Base-by-base conservation (phyloP, 352 stramenopile species). In the Aphanomyces stellatus region DNA sequence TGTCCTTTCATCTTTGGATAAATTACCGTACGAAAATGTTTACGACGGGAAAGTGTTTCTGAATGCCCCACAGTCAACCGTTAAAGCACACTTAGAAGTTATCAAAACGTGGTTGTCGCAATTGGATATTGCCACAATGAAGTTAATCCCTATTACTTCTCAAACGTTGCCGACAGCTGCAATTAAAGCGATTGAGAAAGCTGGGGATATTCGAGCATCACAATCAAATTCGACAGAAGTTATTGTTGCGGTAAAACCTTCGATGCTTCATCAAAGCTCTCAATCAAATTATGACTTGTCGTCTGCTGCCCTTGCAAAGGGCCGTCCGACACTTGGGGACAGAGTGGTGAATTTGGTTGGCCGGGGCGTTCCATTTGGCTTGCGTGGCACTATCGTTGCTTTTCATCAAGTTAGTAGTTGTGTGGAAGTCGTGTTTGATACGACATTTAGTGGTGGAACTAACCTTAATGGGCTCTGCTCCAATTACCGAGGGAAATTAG, bases 341-440 rank as follows among this genome's bases (percentile, higher is more conserved):
- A 89, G 97, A n/a, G 87, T 99, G 59, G 96, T 98, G 35, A 99
- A 99, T 75, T 88, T 99, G 28, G 96, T 82, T 51, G 93, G 88
- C 3, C 90, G 86, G 61, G 94, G 91, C 42, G 93, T 99, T 27
- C 97, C 97, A 4, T 98, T 99, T 73, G 97, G 97, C 22, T 84
- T 96, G 25, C 87, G 94, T 65, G 97, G 97, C n/a, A 99, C 96
- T 22, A 95, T 99, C 53, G 91, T 99, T 63, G 93, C 91, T 4
- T 97, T 97, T 17, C 97, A 99, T 74, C 84, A 98, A 67, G 90
- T 86, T 61, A 98, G 88, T 63, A 93, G 89, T 56, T 99, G 94
- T 71, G 96, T 99, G 13, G 97, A 99, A 73, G 93, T 99, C 33
- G 85, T 99, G 4, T 98, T 99, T 66, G 88, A 95, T 68, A 79